Evolutionary conservation across 495 filamentous ascomycete genomes (phyloP), one percentile per base, ranked within the genome.

Genomic region (Delitschia confertaspora): DNA sequence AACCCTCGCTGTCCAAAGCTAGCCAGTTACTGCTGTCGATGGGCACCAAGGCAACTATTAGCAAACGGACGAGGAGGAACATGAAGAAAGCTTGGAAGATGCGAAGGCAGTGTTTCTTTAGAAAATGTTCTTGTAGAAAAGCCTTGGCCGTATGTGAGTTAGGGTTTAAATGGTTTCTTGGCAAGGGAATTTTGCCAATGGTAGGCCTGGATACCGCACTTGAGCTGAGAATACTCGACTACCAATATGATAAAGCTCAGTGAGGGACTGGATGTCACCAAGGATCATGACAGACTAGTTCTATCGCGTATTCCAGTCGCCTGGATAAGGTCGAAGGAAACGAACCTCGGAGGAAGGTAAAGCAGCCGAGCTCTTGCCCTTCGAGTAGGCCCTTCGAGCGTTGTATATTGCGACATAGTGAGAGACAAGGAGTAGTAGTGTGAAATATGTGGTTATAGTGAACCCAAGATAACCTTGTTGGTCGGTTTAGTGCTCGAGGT

Each of bases 151-250:
- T n/a, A n/a, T 1, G 62, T 53, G 1, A 70, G 36, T 38, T 67
- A 62, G 0, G 65, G 66, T 4, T 65, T 33, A 14, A 51, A 64
- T 7, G 67, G 64, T 35, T 67, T 66, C 67, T 66, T 68, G 0
- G 62, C 59, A 2, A 69, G 33, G 16, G 62, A 59, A 8, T 63
- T 47, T 19, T 60, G 58, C 60, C 61, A 70, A 35, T 71, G 60
- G 26, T 68, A 68, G 2, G 49, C 53, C 3, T 53, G 29, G 14
- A 65, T 42, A 0, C 35, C 27, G 18, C 49, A 47, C 6, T 47
- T 29, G 2, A 47, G 18, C 24, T 53, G 49, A 16, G 42, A 38
- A 25, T 53, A 47, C 9, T 43, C 42, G 18, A 16, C 21, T 1
- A 42, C 19, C 5, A 53, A 26, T n/a, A 53, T 42, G 8, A 31